Evolutionary conservation across 495 filamentous ascomycete genomes (phyloP), one percentile per base, ranked within the genome.

Genomic region (Podospora sp.): DNA sequence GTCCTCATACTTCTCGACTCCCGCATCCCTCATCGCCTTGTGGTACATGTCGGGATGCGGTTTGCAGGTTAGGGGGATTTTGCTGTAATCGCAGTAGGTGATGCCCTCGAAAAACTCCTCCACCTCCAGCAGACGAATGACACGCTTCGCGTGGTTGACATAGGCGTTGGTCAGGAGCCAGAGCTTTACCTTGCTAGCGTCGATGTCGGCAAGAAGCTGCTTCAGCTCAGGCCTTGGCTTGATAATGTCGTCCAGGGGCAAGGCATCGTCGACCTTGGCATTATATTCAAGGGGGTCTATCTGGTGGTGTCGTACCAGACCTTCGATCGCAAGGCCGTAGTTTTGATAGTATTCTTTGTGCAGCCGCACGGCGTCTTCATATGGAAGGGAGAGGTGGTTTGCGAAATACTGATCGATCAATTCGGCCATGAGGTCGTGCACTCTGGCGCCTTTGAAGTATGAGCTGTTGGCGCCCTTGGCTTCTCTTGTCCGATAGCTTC

Each of bases 141-240:
- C 95, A 21, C 93, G 79, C 68, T 85, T 87, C 6, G 86, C 96
- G 72, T 99, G 96, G 52, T 82, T 98, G 69, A 96, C 79, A 73
- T 97, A 96, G 49, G 96, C 96, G 73, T 99, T 99, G 0, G 96
- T 99, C 66, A 99, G 88, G 2, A 99, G 85, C 96, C 96, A 98
- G 21, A 91, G 79, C 73, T 89, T 91, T 69, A 97, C 91, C 72
- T 95, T 97, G 68, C 70, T 79, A 59, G 71, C 86, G 78, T 97
- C 92, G 63, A 98, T 85, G 66, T 93, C 90, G 73, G 86, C 80
- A 26, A 99, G 86, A 58, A 99, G 75, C 72, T 85, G 80, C 55
- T 92, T 89, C 60, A 99, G 83, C 62, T 87, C 81, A 1, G 87
- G 85, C 69, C 96, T 87, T 0, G 91, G 91, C 68, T 80, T 88